These are phyloP conservation scores for Amphirosellinia nigrospora DNA, from an alignment of 495 filamentous ascomycete genomes.

Conservation along the genomic window DNA sequence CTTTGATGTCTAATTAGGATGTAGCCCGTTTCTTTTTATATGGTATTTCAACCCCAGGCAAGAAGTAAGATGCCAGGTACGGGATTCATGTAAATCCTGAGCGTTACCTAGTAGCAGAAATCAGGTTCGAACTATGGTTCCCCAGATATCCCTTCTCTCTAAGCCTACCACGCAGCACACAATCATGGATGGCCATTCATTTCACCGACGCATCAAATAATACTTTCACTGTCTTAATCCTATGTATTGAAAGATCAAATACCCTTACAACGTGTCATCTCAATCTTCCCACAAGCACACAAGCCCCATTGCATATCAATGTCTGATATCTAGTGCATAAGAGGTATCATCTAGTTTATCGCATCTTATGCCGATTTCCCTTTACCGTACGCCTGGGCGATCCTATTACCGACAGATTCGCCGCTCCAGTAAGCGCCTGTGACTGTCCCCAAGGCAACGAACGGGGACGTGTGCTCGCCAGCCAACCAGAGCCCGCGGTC, in stretches of 20 bases:
- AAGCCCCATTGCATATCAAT: not conserved
- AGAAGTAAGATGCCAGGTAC: too few relatives aligned
- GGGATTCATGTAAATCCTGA: too few relatives aligned
- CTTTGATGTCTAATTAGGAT: too few relatives aligned
- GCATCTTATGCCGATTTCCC: slow-evolving; percentile 28
- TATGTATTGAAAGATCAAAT: not conserved
- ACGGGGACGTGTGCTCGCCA: slow-evolving; percentile 92
- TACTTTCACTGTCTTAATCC: not conserved
- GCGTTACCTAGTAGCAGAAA: too few relatives aligned
- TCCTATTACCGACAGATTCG: slow-evolving; percentile 73
- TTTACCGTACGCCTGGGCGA: slow-evolving; percentile 51
- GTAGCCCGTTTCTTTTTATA: not conserved
- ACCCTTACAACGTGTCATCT: not conserved
- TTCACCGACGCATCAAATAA: not conserved
- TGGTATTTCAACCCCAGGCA: too few relatives aligned
- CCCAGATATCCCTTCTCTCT: too few relatives aligned
- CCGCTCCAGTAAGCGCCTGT: slow-evolving; percentile 95
- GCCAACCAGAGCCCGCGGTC: slow-evolving; percentile 85
- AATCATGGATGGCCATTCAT: not conserved
- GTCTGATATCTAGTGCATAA: not conserved
- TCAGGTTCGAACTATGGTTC: too few relatives aligned
- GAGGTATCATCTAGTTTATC: slow-evolving; percentile 17
- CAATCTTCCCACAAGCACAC: not conserved
- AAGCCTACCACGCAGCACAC: not conserved
- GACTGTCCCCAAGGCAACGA: slow-evolving; percentile 83